Conservation (phyloP, 139 green algal species). For the Chlorella sp. region DNA sequence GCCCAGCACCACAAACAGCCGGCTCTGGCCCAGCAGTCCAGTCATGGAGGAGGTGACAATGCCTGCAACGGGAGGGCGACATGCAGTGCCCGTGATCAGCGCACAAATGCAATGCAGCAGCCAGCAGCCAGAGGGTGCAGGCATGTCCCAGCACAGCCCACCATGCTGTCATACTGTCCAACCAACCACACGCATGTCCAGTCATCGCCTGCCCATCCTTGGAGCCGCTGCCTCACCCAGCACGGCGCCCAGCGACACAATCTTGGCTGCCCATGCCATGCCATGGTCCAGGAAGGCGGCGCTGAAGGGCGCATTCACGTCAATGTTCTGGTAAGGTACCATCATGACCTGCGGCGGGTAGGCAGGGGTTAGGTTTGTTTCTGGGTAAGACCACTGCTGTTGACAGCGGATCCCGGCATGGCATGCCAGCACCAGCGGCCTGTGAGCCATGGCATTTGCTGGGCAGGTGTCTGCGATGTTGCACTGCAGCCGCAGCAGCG, state of each 20-base stretch:
- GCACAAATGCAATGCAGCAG: not conserved
- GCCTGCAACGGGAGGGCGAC: slow-evolving; percentile 36
- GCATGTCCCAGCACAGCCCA: no score
- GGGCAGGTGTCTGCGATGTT: no score
- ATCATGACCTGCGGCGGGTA: slow-evolving; percentile 31
- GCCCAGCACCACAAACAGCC: slow-evolving; percentile 85
- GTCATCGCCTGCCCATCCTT: not conserved
- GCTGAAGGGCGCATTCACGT: slow-evolving; percentile 74
- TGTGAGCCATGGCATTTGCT: no score
- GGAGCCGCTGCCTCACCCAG: not conserved
- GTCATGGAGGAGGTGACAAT: slow-evolving; percentile 80
- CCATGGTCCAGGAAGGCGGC: slow-evolving; percentile 59
- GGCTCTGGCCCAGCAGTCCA: slow-evolving; percentile 77
- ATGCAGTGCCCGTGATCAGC: not conserved
- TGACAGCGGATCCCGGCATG: no score
- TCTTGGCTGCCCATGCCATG: slow-evolving; percentile 25
- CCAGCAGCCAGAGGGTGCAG: no score
- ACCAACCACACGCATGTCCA: not conserved
- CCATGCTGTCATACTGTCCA: no score
- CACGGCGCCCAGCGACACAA: slow-evolving; percentile 47
- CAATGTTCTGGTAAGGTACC: slow-evolving; percentile 61
- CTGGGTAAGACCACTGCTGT: no score
- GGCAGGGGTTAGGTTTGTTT: no score
- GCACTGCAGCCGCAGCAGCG: no score
- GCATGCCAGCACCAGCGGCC: no score